phyloP scores from a whole-genome alignment of 2,329 filamentous ascomycete genomes.

The Allantophomopsis lycopodina region DNA sequence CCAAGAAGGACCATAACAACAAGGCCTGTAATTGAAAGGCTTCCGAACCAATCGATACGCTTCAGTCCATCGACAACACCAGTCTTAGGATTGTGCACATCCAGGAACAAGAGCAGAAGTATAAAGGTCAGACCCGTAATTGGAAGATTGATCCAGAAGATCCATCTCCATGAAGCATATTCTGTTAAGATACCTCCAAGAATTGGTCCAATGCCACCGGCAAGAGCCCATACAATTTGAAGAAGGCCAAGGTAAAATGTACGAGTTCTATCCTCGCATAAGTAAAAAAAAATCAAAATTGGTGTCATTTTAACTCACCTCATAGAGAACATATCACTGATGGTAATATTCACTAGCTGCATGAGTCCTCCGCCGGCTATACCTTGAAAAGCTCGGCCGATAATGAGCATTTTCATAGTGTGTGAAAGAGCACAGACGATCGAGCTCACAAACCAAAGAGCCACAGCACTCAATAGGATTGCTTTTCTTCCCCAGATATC shows the following conservation, averaged over 20 bases:
- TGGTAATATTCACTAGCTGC: constrained; percentile 48
- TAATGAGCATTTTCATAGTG: constrained; percentile 38
- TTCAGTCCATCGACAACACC: background rate
- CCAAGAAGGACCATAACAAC: constrained; percentile 66
- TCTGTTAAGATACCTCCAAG: constrained; percentile 26
- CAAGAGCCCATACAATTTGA: constrained; percentile 47
- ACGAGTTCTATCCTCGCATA: constrained; percentile 19
- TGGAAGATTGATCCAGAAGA: constrained; percentile 7
- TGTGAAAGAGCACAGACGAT: constrained; percentile 29
- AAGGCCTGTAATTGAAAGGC: constrained; percentile 45
- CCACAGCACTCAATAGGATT: constrained; percentile 28
- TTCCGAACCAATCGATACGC: constrained; percentile 1
- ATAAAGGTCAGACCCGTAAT: constrained; percentile 2
- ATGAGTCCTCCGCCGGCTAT: constrained; percentile 49
- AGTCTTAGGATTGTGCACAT: background rate
- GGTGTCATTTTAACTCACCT: constrained; percentile 9
- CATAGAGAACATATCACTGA: constrained; percentile 50
- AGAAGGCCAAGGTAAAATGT: constrained; percentile 47
- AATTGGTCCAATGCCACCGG: constrained; percentile 27
- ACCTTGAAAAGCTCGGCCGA: constrained; percentile 47
- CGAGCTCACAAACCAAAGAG: constrained; percentile 33
- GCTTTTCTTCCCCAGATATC: constrained; percentile 40
- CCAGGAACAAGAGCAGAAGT: constrained; percentile 3
- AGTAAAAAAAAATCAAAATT: no score
- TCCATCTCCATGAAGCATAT: constrained; percentile 10